A percentile compares a stretch with the other conserved stretches of the same genome.
Evolutionary conservation across 257 asterid genomes (phyloP).

Genomic region (Knoxia roxburghii): DNA sequence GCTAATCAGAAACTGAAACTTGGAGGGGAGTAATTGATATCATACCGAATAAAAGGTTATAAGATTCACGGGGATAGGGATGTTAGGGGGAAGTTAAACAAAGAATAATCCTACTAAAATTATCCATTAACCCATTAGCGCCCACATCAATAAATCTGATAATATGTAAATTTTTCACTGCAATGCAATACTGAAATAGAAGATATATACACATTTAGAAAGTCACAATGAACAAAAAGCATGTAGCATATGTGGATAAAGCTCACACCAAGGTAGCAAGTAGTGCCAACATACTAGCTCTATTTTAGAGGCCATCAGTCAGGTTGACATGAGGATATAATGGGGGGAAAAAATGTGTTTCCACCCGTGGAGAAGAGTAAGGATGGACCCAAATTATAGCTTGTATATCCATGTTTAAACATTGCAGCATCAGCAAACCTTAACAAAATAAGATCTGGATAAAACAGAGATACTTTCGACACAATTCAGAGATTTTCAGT

Average conservation of each 20-base stretch:
- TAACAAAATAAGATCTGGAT: background rate
- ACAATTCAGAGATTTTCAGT: background rate
- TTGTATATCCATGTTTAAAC: background rate
- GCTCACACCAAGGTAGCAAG: background rate
- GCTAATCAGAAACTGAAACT: background rate
- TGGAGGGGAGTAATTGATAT: background rate
- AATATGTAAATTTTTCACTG: background rate
- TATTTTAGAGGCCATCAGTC: no score
- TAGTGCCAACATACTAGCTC: constrained; percentile 86
- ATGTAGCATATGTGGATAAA: background rate
- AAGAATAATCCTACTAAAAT: background rate
- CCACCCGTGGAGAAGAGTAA: constrained; percentile 51
- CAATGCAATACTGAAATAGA: background rate
- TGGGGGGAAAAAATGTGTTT: no score
- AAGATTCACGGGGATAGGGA: background rate
- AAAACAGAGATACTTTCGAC: background rate
- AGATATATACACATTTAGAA: background rate
- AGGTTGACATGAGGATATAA: no score
- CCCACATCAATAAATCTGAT: background rate
- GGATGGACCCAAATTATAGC: background rate
- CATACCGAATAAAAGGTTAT: background rate
- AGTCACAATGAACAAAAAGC: background rate
- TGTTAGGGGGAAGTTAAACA: no score
- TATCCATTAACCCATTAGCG: background rate
- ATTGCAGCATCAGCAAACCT: background rate